Base-by-base conservation (phyloP, 768 basidiomycete species). In the Exidia glandulosa region DNA sequence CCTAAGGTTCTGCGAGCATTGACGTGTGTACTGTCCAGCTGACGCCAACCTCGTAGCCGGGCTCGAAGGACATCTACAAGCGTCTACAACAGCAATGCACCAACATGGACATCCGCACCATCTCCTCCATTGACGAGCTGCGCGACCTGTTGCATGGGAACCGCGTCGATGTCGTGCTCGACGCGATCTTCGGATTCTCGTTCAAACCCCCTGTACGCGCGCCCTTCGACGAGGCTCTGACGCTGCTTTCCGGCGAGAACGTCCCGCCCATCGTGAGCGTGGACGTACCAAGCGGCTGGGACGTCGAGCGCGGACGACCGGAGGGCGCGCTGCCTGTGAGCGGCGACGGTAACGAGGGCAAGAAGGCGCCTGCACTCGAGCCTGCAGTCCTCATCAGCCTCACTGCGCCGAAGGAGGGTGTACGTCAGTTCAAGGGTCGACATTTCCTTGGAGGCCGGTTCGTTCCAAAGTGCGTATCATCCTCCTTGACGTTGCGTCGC, bases 101-200 rank as follows among this genome's bases (percentile, higher is more conserved):
- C 61, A 97, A 96, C 71, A 87, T 96, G 83, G 74, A 81, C 48
- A 95, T 99, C 65, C 81, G 80, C 2, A 83, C 87, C 3, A 68
- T 95, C 30, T 75, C 77, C 23, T 65, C 76, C 33, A 7, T 61
- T 56, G 3, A 54, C 57, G 58, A 64, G 29, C 78, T 89, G 23
- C 69, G 73, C 54, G 68, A 73, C 47, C 80, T 81, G 5, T 76
- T 88, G 36, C 67, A 75, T 9, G 23, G 19, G 10, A 6, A n/a
- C n/a, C 75, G 79, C 32, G 81, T 83, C 3, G 90, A 96, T 70
- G 84, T 96, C 47, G 81, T 98, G 23, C 77, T 99, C 58, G 96
- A 99, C 68, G 92, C 94, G 3, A 88, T 99, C 60, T 99, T 99
- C 66, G 96, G 95, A 3, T 98, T 99, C 76, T 97, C 94, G 1